A percentile compares a stretch with the other conserved stretches of the same genome.
These are phyloP conservation scores for Elsinoe ampelina DNA, from an alignment of 2,329 filamentous ascomycete species.

Conservation along the genomic window DNA sequence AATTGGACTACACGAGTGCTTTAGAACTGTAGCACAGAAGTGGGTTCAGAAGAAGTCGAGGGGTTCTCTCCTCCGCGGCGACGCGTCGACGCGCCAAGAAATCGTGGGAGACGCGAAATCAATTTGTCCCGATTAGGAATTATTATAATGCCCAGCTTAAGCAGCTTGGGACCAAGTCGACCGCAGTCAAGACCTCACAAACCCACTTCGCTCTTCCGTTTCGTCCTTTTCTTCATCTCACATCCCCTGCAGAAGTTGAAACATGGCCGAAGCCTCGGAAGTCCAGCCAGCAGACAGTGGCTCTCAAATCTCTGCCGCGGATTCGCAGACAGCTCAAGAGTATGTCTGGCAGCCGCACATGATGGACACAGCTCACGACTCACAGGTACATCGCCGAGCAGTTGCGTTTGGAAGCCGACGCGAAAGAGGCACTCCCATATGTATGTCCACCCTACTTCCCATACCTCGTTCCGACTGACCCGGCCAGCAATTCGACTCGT, in stretches of 20 bases:
- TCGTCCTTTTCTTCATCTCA: background rate
- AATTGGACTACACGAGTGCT: background rate
- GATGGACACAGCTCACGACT: background rate
- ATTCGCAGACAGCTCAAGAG: constrained; percentile 47
- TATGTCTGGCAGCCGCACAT: constrained; percentile 17
- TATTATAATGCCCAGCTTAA: constrained; percentile 12
- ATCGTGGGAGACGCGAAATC: background rate
- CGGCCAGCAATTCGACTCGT: constrained; percentile 77
- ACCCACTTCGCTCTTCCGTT: background rate
- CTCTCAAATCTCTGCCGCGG: constrained; percentile 37
- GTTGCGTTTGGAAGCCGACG: constrained; percentile 85
- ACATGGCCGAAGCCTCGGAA: background rate
- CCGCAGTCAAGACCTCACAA: background rate
- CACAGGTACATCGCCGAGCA: constrained; percentile 77
- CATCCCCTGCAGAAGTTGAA: background rate
- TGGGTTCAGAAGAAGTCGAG: constrained; percentile 6
- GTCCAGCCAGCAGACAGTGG: constrained; percentile 25
- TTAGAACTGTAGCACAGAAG: too few relatives aligned
- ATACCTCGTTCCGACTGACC: background rate
- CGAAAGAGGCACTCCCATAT: constrained; percentile 88
- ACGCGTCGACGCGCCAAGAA: constrained; percentile 9
- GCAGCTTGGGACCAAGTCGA: background rate
- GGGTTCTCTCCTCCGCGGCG: background rate
- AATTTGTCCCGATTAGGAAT: constrained; percentile 12
- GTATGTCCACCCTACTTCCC: constrained; percentile 41